Conservation (phyloP, 2,329 filamentous ascomycete species). For the Didymellaceae sp. region DNA sequence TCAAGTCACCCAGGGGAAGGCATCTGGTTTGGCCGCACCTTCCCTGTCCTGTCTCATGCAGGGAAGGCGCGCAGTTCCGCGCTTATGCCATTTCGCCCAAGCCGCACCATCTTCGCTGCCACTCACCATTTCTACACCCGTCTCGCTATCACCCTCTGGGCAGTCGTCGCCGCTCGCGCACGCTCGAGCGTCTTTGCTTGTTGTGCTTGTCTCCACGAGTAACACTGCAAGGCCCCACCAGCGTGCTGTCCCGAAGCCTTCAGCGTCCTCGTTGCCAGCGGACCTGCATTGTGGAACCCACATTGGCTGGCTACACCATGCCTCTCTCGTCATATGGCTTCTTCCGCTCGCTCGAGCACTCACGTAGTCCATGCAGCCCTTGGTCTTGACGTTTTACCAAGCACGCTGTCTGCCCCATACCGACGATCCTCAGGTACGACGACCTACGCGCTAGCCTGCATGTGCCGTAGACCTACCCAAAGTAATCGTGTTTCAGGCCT, state of each 20-base stretch:
- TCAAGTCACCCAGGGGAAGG: constrained; percentile 17
- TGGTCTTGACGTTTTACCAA: background rate
- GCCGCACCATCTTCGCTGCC: constrained; percentile 12
- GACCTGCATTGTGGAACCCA: background rate
- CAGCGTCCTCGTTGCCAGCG: background rate
- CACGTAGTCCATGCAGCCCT: background rate
- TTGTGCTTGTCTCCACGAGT: background rate
- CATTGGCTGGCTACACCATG: background rate
- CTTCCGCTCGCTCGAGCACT: background rate
- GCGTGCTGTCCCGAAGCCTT: background rate
- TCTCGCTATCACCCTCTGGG: constrained; percentile 5
- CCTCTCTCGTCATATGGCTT: constrained; percentile 6
- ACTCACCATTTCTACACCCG: constrained; percentile 4
- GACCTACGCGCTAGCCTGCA: constrained; percentile 2
- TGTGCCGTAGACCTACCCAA: constrained; percentile 6
- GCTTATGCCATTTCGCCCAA: constrained; percentile 8
- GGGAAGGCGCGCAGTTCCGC: constrained; percentile 5
- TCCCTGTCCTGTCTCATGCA: constrained; percentile 21
- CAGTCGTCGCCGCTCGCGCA: too few species aligned
- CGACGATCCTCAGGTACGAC: constrained; percentile 15
- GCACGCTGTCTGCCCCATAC: constrained; percentile 10
- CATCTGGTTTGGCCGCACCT: constrained; percentile 11
- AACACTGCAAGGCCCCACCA: background rate
- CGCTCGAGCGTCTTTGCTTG: constrained; percentile 7
- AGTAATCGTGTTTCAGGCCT: constrained; percentile 12